Evolutionary conservation across 441 rosid genomes (phyloP).

Genomic region (Gossypium schwendimanii): DNA sequence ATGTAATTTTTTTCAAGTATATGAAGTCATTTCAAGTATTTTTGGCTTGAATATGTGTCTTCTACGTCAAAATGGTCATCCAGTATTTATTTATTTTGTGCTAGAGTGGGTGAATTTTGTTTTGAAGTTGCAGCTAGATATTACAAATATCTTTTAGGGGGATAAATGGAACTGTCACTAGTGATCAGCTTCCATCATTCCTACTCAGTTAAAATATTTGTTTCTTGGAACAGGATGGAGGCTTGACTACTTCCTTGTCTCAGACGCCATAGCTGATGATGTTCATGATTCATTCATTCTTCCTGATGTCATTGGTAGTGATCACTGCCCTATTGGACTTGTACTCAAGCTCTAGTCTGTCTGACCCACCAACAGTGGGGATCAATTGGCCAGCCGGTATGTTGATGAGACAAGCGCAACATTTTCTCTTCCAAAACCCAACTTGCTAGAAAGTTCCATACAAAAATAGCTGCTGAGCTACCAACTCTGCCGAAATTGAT

Average conservation of each 20-base stretch:
- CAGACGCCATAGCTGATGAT: conserved; percentile 61
- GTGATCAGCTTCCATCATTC: not conserved
- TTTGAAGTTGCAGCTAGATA: not conserved
- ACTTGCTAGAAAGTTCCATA: not conserved
- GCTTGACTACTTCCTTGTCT: conserved; percentile 87
- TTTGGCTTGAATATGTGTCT: not conserved
- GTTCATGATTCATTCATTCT: conserved; percentile 82
- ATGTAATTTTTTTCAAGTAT: not conserved
- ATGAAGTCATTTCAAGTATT: not conserved
- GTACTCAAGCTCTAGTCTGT: conserved; percentile 44
- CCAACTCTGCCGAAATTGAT: not conserved
- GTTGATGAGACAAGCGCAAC: not conserved
- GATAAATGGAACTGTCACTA: not conserved
- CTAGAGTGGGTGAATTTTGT: not conserved
- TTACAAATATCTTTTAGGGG: not conserved
- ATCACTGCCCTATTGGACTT: conserved; percentile 86
- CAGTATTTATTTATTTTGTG: not conserved
- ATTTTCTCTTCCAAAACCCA: not conserved
- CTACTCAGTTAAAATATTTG: not conserved
- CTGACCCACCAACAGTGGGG: not conserved
- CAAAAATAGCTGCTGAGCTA: not conserved
- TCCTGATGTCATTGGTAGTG: conserved; percentile 82
- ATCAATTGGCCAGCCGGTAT: not conserved
- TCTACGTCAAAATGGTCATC: not conserved
- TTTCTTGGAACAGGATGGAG: conserved; percentile 73